These are phyloP conservation scores for Veloboletus limbatus DNA, from an alignment of 1,284 basidiomycete genomes.

Conservation along the genomic window DNA sequence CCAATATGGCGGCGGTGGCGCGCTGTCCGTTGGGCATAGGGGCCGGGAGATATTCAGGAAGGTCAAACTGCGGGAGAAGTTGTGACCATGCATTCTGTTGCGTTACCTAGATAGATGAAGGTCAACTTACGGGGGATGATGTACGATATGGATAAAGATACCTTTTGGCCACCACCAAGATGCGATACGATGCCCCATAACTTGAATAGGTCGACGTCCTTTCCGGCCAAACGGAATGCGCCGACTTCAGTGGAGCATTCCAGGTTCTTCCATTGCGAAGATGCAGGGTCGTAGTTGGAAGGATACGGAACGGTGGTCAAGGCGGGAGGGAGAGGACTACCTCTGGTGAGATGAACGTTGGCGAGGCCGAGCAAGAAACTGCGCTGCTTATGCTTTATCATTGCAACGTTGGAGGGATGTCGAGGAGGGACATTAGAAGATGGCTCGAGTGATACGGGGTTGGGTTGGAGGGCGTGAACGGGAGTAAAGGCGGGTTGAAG, in stretches of 20 bases:
- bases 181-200: slow-evolving; percentile 59
- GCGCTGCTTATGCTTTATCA: slow-evolving; percentile 49
- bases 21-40: slow-evolving; percentile 44
- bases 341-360: slow-evolving; percentile 50
- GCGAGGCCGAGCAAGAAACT: slow-evolving; percentile 58
- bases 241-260: slow-evolving; percentile 59
- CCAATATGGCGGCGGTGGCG: slow-evolving; percentile 49
- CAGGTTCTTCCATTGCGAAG: slow-evolving; percentile 60
- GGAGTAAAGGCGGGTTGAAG: slow-evolving; percentile 27
- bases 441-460: slow-evolving; percentile 43
- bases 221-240: slow-evolving; percentile 65
- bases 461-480: slow-evolving; percentile 32
- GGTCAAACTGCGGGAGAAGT: slow-evolving; percentile 54
- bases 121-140: slow-evolving; percentile 8
- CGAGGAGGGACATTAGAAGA: slow-evolving; percentile 26
- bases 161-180: slow-evolving; percentile 56
- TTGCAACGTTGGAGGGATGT: slow-evolving; percentile 30
- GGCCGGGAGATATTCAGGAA: slow-evolving; percentile 57
- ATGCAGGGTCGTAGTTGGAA: slow-evolving; percentile 55
- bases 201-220: slow-evolving; percentile 75
- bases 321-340: slow-evolving; percentile 60
- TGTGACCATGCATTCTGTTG: slow-evolving; percentile 50
- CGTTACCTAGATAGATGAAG: slow-evolving; percentile 19
- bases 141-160: slow-evolving; percentile 33
- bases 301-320: slow-evolving; percentile 56